A percentile compares a stretch with the other conserved stretches of the same genome.
phyloP scores from a whole-genome alignment of 2,329 filamentous ascomycete genomes.

The Hawksworthiomyces lignivorus region DNA sequence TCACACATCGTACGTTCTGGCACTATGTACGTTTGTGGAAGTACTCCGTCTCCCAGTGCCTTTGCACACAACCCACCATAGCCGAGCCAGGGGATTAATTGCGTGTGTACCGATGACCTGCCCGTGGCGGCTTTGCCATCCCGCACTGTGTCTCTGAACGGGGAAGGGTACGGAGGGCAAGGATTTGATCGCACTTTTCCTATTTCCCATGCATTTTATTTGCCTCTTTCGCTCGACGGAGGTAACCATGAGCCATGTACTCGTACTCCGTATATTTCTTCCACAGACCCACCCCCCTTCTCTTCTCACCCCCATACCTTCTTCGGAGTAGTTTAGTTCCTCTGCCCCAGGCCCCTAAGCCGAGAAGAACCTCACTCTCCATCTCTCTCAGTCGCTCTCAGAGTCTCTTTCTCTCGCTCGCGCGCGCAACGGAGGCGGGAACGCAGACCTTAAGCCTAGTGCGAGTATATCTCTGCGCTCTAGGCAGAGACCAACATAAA shows the following conservation, averaged over 20 bases:
- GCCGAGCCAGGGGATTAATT: conserved; percentile 5
- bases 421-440: conserved; percentile 9
- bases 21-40: no score
- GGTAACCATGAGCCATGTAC: neutral
- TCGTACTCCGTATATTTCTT: conserved; percentile 3
- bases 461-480: no score
- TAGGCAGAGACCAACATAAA: no score
- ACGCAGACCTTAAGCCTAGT: no score
- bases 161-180: no score
- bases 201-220: neutral
- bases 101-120: no score
- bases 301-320: conserved; percentile 4
- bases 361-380: conserved; percentile 10
- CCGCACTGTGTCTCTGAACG: no score
- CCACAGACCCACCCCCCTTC: conserved; percentile 11
- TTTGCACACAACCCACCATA: neutral
- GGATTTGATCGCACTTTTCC: neutral
- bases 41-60: conserved; percentile 3
- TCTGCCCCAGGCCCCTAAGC: conserved; percentile 8
- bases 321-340: conserved; percentile 2
- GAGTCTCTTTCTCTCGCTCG: no score
- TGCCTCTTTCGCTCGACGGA: neutral
- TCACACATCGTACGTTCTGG: no score
- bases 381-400: no score
- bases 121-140: no score